These are phyloP conservation scores for Pseudogymnoascus sp. DNA, from an alignment of 2,329 filamentous ascomycete genomes.

Conservation along the genomic window DNA sequence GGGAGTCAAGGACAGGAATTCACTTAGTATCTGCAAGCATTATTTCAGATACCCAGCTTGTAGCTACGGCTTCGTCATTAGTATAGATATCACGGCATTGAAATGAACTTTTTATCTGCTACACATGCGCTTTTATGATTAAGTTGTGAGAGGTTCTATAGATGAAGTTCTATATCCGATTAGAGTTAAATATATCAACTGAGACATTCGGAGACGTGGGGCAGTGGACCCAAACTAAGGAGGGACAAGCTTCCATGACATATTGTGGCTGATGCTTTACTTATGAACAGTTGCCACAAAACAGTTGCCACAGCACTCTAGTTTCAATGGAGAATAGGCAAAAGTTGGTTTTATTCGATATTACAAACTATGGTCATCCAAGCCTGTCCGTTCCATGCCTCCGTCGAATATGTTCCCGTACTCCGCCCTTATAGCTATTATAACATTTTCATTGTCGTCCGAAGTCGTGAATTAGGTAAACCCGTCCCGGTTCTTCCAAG, in stretches of 20 bases:
- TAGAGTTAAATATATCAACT: not conserved
- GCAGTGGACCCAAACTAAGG: conserved; percentile 1
- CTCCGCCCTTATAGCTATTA: not conserved
- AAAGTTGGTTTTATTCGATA: conserved; percentile 3
- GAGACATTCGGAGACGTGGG: conserved; percentile 6
- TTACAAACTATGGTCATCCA: not conserved
- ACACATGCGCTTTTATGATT: not conserved
- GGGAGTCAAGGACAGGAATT: conserved; percentile 7
- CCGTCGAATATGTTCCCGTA: not conserved
- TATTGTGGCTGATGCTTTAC: not conserved
- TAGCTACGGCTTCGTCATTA: conserved; percentile 1
- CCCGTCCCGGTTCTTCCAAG: not conserved
- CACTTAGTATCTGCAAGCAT: not conserved
- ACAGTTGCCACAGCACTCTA: not conserved
- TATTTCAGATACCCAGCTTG: conserved; percentile 1
- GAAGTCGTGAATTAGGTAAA: not conserved
- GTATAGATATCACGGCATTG: conserved; percentile 3
- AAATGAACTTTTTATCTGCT: not conserved
- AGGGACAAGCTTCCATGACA: not conserved
- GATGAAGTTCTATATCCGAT: not conserved
- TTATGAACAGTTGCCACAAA: too few relatives aligned
- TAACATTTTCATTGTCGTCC: not conserved
- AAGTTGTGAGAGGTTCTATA: not conserved
- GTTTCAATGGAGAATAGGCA: not conserved
- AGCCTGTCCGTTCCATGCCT: not conserved